Percentiles rank a stretch among this genome's conserved stretches.
Evolutionary conservation across 1,284 basidiomycete genomes (phyloP).

Genomic region (Sphaerobolus stellatus): DNA sequence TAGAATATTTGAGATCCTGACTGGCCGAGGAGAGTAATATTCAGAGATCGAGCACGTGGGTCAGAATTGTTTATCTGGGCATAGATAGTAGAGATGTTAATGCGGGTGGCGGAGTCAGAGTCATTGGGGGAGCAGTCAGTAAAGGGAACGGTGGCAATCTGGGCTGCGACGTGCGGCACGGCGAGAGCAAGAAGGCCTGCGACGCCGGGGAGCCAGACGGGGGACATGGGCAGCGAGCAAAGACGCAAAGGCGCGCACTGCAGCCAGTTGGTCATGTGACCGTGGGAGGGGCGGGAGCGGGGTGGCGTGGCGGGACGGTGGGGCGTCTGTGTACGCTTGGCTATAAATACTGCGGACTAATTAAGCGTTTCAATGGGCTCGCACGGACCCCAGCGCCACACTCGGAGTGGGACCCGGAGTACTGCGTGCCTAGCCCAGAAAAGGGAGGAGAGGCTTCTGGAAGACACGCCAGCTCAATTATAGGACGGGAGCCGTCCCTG

Average conservation of each 20-base stretch:
- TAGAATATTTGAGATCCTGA: slow-evolving; percentile 60
- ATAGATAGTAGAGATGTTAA: slow-evolving; percentile 70
- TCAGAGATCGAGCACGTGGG: slow-evolving; percentile 48
- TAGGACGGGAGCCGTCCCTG: background rate
- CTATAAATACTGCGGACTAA: too few relatives aligned
- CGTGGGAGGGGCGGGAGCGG: background rate
- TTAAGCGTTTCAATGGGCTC: slow-evolving; percentile 9
- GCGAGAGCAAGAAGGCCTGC: slow-evolving; percentile 18
- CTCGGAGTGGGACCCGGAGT: background rate
- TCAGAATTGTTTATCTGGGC: slow-evolving; percentile 63
- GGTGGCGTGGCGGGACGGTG: background rate
- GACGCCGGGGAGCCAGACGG: background rate
- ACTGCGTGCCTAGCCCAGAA: slow-evolving; percentile 4
- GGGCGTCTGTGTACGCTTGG: background rate
- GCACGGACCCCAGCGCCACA: slow-evolving; percentile 14
- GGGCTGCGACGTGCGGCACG: slow-evolving; percentile 30
- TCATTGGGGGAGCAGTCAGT: slow-evolving; percentile 48
- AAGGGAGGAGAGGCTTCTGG: background rate
- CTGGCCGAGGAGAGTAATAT: slow-evolving; percentile 64
- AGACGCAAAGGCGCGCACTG: too few relatives aligned
- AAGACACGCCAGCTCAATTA: background rate
- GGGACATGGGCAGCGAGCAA: too few relatives aligned
- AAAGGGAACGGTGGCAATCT: slow-evolving; percentile 53
- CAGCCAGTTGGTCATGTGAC: too few relatives aligned
- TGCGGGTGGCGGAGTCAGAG: slow-evolving; percentile 56